phyloP scores from a whole-genome alignment of 1,284 basidiomycete species.

The Fomitiporia mediterranea region DNA sequence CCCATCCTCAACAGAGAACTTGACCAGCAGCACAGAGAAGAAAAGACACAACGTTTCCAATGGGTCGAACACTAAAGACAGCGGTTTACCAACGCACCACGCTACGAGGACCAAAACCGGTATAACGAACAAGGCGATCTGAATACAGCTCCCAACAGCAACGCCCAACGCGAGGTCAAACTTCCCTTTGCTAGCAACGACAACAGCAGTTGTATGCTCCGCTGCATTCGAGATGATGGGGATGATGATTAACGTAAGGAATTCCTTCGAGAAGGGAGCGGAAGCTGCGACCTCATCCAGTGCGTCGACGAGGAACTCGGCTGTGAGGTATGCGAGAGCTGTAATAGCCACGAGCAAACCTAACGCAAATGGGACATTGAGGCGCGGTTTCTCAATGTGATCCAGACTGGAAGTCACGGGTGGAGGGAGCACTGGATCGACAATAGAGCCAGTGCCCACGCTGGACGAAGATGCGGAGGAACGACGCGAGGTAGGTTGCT shows the following conservation, averaged over 20 bases:
- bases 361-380: constrained; percentile 41
- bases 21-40: constrained; percentile 55
- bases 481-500: constrained; percentile 23
- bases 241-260: constrained; percentile 62
- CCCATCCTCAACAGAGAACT: constrained; percentile 60
- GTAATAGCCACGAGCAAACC: constrained; percentile 37
- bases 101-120: constrained; percentile 53
- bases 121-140: constrained; percentile 64
- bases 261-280: constrained; percentile 49
- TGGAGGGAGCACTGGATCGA: constrained; percentile 21
- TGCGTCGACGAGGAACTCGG: constrained; percentile 54
- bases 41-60: constrained; percentile 34
- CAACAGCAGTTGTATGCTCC: constrained; percentile 63
- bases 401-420: constrained; percentile 31
- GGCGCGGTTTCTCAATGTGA: constrained; percentile 39
- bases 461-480: constrained; percentile 31
- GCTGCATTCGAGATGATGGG: constrained; percentile 65
- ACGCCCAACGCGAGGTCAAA: constrained; percentile 53
- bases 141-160: constrained; percentile 63
- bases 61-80: constrained; percentile 42
- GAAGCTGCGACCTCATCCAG: constrained; percentile 44
- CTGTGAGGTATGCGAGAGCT: constrained; percentile 49
- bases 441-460: constrained; percentile 26
- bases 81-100: constrained; percentile 54
- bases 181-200: constrained; percentile 56